phyloP scores from a whole-genome alignment of 306 rosid species.

The Cicer pinnatifidum region DNA sequence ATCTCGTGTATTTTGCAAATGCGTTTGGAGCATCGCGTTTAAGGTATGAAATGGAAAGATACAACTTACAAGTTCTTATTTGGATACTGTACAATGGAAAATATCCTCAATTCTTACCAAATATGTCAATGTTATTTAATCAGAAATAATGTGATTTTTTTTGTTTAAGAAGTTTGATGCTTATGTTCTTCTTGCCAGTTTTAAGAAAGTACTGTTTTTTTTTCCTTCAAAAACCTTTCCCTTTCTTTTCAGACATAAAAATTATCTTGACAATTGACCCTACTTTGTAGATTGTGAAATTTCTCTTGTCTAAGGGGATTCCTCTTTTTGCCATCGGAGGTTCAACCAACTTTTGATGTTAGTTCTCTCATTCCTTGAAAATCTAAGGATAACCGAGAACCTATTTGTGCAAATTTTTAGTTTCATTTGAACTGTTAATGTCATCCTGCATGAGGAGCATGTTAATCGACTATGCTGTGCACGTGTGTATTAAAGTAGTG shows the following conservation, averaged over 20 bases:
- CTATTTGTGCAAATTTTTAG: conserved; percentile 12
- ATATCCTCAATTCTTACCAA: conserved; percentile 4
- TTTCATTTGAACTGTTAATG: conserved; percentile 31
- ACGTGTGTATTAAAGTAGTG: neutral
- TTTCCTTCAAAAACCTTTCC: neutral
- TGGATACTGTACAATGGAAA: conserved; percentile 30
- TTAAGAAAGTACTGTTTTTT: conserved; percentile 25
- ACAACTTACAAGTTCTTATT: conserved; percentile 5
- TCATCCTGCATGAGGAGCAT: conserved; percentile 7
- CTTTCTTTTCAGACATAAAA: conserved; percentile 28
- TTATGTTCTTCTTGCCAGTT: conserved; percentile 9
- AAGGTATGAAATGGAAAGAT: conserved; percentile 51
- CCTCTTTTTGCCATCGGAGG: conserved; percentile 41
- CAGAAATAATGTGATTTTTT: neutral
- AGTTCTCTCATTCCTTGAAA: conserved; percentile 48
- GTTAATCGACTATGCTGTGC: neutral
- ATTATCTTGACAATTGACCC: conserved; percentile 39
- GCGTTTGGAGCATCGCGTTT: conserved; percentile 76
- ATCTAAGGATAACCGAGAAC: conserved; percentile 44
- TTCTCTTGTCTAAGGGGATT: conserved; percentile 39
- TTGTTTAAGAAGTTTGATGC: neutral
- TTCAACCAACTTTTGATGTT: conserved; percentile 37
- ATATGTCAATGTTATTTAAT: neutral
- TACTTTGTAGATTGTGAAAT: conserved; percentile 45
- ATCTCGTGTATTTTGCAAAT: conserved; percentile 62